Base-by-base conservation (phyloP, 768 basidiomycete genomes). In the Suillus americanus region DNA sequence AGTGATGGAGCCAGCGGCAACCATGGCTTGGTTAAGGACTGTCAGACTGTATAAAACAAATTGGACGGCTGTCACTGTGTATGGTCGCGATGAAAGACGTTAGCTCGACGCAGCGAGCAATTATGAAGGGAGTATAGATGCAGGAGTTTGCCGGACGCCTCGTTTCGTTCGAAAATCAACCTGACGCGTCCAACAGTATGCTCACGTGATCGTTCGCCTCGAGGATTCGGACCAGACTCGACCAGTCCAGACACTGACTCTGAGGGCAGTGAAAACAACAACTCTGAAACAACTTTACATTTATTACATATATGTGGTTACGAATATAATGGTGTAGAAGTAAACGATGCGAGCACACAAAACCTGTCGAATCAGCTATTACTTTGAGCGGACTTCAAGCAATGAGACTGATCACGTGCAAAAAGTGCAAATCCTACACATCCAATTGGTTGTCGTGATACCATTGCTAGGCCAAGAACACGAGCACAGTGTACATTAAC, bases 1-100 rank as follows among this genome's bases (percentile, higher is more conserved):
- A 59, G 89, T 90, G 72, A 95, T 95, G 70, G 92, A 92, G 77
- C 92, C 92, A 68, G 91, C 89, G 74, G 90, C 85, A 72, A 90
- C 90, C 91, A 93, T 92, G 68, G 68, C 77, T 50, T 48, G 56
- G 55, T 40, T 40, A 57, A 25, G 56, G 37, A 59, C 25, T 18
- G 38, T 59, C 25, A 59, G 40, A 59, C 12, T 20, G 28, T 59
- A 20, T 59, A n/a, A 30, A 35, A 30, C 3, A 9, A 6, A 41
- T 3, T 30, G 9, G 12, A 18, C 30, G 10, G 25, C 28, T 40
- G 38, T 37, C 38, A 3, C 25, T 59, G 18, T 13, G 16, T 41
- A 12, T 6, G 18, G 12, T 35, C 53, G 53, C 53, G 53, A 54
- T 35, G 12, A 59, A 59, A 41, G 18, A 59, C 41, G 57, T 41